These are phyloP conservation scores for Teunomyces gatunensis DNA, from an alignment of 805 yeast species.

Conservation along the genomic window DNA sequence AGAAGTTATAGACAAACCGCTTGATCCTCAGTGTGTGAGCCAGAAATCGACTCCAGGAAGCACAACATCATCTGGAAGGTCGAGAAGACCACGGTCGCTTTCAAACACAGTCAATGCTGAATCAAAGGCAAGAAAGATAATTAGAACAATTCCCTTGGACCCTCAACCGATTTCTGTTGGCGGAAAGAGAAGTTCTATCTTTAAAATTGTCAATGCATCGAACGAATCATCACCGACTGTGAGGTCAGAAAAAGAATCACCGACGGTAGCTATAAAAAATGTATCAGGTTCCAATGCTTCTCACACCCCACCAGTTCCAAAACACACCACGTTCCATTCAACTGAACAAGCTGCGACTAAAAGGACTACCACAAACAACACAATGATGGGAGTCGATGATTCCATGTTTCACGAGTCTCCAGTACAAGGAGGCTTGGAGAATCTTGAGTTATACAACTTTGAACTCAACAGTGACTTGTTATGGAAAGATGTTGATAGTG, in stretches of 20 bases:
- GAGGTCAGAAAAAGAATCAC: conserved; percentile 8
- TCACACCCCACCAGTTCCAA: neutral
- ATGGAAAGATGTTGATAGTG: conserved; percentile 82
- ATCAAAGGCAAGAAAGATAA: conserved; percentile 68
- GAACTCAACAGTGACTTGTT: conserved; percentile 52
- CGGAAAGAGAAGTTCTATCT: conserved; percentile 34
- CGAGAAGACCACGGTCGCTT: conserved; percentile 45
- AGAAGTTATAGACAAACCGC: conserved; percentile 6
- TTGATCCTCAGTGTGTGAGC: conserved; percentile 12
- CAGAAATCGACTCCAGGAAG: conserved; percentile 40
- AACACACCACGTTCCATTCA: neutral
- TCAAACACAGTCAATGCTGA: conserved; percentile 63
- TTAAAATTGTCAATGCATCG: conserved; percentile 35
- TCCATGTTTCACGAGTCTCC: conserved; percentile 22
- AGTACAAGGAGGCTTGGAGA: conserved; percentile 25
- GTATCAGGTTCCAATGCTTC: neutral
- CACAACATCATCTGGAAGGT: conserved; percentile 29
- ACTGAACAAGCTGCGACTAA: neutral
- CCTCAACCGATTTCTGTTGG: conserved; percentile 67
- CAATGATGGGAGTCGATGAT: conserved; percentile 2
- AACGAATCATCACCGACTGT: conserved; percentile 31
- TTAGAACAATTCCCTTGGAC: conserved; percentile 76
- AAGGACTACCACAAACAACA: neutral
- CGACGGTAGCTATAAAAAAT: neutral
- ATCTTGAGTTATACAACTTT: conserved; percentile 39